A percentile compares a stretch with the other conserved stretches of the same genome.
These are phyloP conservation scores for Alternaria consortialis DNA, from an alignment of 2,329 filamentous ascomycete species.

Conservation along the genomic window DNA sequence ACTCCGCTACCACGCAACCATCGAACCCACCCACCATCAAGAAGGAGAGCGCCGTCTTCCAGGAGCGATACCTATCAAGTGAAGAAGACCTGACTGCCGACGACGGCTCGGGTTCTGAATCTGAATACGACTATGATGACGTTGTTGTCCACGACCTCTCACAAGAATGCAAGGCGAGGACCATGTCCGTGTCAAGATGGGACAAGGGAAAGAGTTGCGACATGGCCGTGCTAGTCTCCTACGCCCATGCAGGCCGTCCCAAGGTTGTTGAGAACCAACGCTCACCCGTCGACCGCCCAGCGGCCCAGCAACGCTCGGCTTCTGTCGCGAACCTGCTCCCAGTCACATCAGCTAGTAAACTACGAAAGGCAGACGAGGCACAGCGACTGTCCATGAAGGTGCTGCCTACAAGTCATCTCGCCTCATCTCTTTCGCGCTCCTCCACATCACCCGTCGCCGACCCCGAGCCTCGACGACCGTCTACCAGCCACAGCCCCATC, in stretches of 20 bases:
- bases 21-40: conserved; percentile 15
- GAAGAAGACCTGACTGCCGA: conserved; percentile 52
- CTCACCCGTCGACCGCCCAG: conserved; percentile 27
- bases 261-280: conserved; percentile 49
- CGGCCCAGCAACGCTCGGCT: conserved; percentile 40
- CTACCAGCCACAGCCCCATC: conserved; percentile 38
- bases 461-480: conserved; percentile 38
- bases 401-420: conserved; percentile 18
- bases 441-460: conserved; percentile 31
- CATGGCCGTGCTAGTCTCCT: conserved; percentile 50
- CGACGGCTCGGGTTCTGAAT: conserved; percentile 39
- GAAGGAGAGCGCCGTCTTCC: conserved; percentile 40
- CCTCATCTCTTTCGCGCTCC: conserved; percentile 28
- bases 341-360: conserved; percentile 39
- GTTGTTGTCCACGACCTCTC: conserved; percentile 42
- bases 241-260: conserved; percentile 49
- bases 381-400: conserved; percentile 41
- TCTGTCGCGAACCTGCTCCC: conserved; percentile 46
- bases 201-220: conserved; percentile 48
- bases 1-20: conserved; percentile 32
- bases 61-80: conserved; percentile 51
- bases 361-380: conserved; percentile 36
- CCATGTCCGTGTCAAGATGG: conserved; percentile 45
- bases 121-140: conserved; percentile 43
- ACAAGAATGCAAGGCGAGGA: conserved; percentile 40